Conservation (phyloP, 768 basidiomycete genomes). For the Agrocybe chaxingu region DNA sequence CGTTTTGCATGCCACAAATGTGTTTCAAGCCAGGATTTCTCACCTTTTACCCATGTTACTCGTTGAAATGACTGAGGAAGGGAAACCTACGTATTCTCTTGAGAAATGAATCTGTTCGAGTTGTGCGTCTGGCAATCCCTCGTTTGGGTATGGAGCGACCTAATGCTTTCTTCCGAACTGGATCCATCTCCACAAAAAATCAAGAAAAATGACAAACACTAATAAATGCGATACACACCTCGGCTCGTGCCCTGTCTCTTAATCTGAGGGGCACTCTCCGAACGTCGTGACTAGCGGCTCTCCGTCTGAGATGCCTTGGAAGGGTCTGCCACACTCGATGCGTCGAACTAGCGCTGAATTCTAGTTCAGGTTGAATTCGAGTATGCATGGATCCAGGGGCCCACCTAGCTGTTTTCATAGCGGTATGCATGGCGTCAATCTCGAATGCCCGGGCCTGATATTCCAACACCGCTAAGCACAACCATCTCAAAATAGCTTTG, state of each 20-base stretch:
- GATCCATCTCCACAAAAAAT: slow-evolving; percentile 41
- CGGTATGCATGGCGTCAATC: slow-evolving; percentile 84
- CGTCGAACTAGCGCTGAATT: slow-evolving; percentile 59
- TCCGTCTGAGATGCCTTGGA: slow-evolving; percentile 84
- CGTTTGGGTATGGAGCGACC: slow-evolving; percentile 54
- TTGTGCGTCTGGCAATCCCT: slow-evolving; percentile 58
- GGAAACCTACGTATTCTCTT: slow-evolving; percentile 66
- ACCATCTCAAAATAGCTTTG: not conserved
- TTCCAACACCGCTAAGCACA: slow-evolving; percentile 1
- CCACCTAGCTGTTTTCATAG: slow-evolving; percentile 80
- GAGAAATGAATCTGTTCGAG: slow-evolving; percentile 57
- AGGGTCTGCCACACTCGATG: slow-evolving; percentile 91
- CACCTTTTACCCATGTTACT: slow-evolving; percentile 38
- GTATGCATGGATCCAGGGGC: slow-evolving; percentile 3
- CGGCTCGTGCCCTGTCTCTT: slow-evolving; percentile 75
- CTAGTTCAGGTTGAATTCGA: not conserved
- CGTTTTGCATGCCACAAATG: slow-evolving; percentile 98
- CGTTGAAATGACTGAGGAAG: not conserved
- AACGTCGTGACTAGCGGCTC: slow-evolving; percentile 94
- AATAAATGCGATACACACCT: slow-evolving; percentile 46
- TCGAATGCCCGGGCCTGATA: slow-evolving; percentile 83
- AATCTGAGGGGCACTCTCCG: slow-evolving; percentile 85
- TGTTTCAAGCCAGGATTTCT: slow-evolving; percentile 93
- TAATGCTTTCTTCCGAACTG: slow-evolving; percentile 31
- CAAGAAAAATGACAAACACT: not conserved